These are phyloP conservation scores for Trichoderma pleuroti DNA, from an alignment of 2,329 filamentous ascomycete genomes.

Conservation along the genomic window DNA sequence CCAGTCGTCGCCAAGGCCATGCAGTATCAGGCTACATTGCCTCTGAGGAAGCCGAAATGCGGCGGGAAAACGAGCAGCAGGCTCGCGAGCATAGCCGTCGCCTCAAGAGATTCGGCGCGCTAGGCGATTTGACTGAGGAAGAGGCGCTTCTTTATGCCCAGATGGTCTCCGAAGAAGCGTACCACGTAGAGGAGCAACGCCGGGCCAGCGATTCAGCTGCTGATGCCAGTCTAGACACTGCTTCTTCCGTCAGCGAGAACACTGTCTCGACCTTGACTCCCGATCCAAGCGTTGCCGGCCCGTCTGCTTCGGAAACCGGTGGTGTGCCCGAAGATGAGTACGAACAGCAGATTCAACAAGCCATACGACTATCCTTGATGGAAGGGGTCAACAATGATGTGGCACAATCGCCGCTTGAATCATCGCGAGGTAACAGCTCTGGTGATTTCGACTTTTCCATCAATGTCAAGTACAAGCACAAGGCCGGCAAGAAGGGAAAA, in stretches of 20 bases:
- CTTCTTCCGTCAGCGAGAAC: conserved; percentile 41
- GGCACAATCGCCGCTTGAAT: conserved; percentile 38
- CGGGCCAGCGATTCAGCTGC: conserved; percentile 51
- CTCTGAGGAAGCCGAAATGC: conserved; percentile 78
- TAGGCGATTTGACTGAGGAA: conserved; percentile 64
- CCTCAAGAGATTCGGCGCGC: conserved; percentile 69
- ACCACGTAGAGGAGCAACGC: conserved; percentile 53
- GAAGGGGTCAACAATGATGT: conserved; percentile 49
- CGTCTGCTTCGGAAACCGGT: conserved; percentile 31
- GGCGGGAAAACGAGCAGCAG: conserved; percentile 64
- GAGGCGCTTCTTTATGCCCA: conserved; percentile 63
- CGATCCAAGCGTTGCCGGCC: conserved; percentile 46
- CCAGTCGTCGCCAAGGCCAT: conserved; percentile 56
- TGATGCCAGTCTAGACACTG: conserved; percentile 43
- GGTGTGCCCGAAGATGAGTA: conserved; percentile 42
- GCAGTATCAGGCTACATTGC: conserved; percentile 78
- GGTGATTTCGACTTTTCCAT: conserved; percentile 52
- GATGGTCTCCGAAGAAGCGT: conserved; percentile 62
- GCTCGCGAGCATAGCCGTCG: conserved; percentile 67
- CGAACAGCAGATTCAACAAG: conserved; percentile 60
- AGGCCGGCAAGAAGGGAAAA: conserved; percentile 40
- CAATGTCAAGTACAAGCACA: conserved; percentile 47
- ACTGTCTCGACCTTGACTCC: conserved; percentile 51
- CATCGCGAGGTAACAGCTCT: conserved; percentile 38
- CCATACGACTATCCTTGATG: conserved; percentile 58